Base-by-base conservation (phyloP, 2,329 filamentous ascomycete species). In the Fusarium neocosmosporiellum region DNA sequence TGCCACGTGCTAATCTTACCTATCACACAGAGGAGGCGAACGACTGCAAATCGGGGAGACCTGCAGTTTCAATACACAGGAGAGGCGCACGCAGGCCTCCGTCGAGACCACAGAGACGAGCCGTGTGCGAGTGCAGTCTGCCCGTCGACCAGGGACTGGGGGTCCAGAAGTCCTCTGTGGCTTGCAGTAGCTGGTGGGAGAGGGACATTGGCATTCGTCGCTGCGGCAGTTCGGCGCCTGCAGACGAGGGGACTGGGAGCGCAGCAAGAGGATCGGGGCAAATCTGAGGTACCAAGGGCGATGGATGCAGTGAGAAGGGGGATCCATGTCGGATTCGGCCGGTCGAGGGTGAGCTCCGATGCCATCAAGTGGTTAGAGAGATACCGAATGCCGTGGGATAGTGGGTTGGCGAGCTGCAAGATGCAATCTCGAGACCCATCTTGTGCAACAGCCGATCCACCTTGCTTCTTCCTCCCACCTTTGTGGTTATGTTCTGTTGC, bases 161-260 rank as follows among this genome's bases (percentile, higher is more conserved):
- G 48, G 37, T 43, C 46, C 22, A 60, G 48, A 61, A 48, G 59
- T 58, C 46, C 67, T 63, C 48, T 34, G 71, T 77, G 75, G 75
- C 75, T 77, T 77, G 71, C 75, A 75, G 70, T 71, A 75, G 71
- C 50, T 64, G 59, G 59, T 58, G 65, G 58, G 59, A 53, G 60
- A 43, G 41, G 59, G 55, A 57, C 39, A 59, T 20, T 50, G 34
- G 37, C 41, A 66, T 61, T 64, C 24, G 54, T 63, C n/a, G 43
- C 39, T 63, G 66, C 55, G 37, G 59, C n/a, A 63, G 59, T 69
- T 62, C 29, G 65, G 43, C 39, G 58, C 16, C 43, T 67, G 53
- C 59, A 67, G 29, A 58, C 31, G 29, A 55, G n/a, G 24, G 20
- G 39, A 41, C 46, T 13, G 37, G 63, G 22, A 48, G 22, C 43